Percentiles rank a stretch among this genome's conserved stretches.
Conservation (phyloP, 2,329 filamentous ascomycete species). For the Colletotrichum tropicicola region DNA sequence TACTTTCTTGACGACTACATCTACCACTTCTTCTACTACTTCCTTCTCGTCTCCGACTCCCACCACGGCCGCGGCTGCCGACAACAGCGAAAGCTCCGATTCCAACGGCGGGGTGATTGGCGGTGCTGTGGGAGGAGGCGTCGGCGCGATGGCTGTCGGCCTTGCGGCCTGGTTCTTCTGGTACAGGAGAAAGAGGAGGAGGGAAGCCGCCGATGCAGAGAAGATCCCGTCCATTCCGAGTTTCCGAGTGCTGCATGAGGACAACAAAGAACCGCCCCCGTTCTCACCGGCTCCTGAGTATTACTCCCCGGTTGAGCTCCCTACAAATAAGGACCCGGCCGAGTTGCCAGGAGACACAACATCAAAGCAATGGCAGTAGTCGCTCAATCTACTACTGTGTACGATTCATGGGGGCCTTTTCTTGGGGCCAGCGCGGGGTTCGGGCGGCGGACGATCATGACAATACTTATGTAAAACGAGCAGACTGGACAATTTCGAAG, state of each 20-base stretch:
- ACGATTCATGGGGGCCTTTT: too few species aligned
- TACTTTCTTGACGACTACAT: not conserved
- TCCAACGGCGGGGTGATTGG: not conserved
- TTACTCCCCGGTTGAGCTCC: not conserved
- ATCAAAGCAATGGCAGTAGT: too few species aligned
- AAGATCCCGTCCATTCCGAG: too few species aligned
- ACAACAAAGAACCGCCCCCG: not conserved
- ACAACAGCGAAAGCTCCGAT: not conserved
- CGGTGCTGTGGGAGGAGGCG: not conserved
- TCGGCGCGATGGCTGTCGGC: not conserved
- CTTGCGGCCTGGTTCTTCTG: not conserved
- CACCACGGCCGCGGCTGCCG: too few species aligned
- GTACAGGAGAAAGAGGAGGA: not conserved
- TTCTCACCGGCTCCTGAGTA: not conserved
- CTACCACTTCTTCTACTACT: not conserved
- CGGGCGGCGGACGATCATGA: too few species aligned
- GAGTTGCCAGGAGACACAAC: too few species aligned
- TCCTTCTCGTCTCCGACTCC: not conserved
- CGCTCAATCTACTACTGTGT: too few species aligned
- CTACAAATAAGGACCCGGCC: too few species aligned
- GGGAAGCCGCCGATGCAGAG: not conserved
- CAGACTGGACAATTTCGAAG: too few species aligned
- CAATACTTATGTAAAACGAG: too few species aligned
- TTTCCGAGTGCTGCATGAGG: not conserved
- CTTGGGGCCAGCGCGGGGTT: too few species aligned